phyloP scores from a whole-genome alignment of 1,139 yeast genomes.

The Debaryomyces nepalensis region DNA sequence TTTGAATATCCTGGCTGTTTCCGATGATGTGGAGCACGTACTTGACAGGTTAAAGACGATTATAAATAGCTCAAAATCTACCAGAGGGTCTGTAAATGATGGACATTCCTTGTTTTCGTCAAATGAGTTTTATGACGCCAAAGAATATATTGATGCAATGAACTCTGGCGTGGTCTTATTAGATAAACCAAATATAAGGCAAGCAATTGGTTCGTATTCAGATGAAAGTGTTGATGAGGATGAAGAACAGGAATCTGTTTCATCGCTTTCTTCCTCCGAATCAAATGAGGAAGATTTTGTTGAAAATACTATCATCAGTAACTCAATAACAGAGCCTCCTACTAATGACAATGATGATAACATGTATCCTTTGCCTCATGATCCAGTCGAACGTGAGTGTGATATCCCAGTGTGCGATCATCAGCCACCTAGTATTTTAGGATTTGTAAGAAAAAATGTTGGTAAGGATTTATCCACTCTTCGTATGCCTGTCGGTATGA shows the following conservation, averaged over 20 bases:
- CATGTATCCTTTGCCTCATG: slow-evolving; percentile 69
- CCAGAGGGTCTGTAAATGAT: slow-evolving; percentile 23
- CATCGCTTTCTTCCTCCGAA: slow-evolving; percentile 17
- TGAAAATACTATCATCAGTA: background rate
- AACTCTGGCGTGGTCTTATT: slow-evolving; percentile 43
- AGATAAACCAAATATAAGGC: slow-evolving; percentile 18
- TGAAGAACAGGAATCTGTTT: slow-evolving; percentile 20
- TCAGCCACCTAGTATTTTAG: slow-evolving; percentile 80
- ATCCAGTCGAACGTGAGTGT: slow-evolving; percentile 55
- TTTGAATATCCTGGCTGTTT: slow-evolving; percentile 20
- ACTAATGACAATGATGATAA: slow-evolving; percentile 31
- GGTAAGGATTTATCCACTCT: slow-evolving; percentile 88
- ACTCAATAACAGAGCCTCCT: slow-evolving; percentile 1
- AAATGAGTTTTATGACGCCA: slow-evolving; percentile 69
- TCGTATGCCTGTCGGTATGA: slow-evolving; percentile 93
- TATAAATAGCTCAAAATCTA: slow-evolving; percentile 11
- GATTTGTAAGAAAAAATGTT: slow-evolving; percentile 83
- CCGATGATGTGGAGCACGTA: slow-evolving; percentile 25
- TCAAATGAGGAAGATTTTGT: slow-evolving; percentile 11
- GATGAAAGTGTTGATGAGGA: slow-evolving; percentile 18
- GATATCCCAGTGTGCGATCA: slow-evolving; percentile 65
- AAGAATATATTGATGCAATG: slow-evolving; percentile 52
- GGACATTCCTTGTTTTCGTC: slow-evolving; percentile 35
- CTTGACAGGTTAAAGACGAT: slow-evolving; percentile 20
- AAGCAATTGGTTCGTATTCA: slow-evolving; percentile 10